These are phyloP conservation scores for Eucalyptus sideroxylon DNA, from an alignment of 345 rosid genomes.

Conservation along the genomic window DNA sequence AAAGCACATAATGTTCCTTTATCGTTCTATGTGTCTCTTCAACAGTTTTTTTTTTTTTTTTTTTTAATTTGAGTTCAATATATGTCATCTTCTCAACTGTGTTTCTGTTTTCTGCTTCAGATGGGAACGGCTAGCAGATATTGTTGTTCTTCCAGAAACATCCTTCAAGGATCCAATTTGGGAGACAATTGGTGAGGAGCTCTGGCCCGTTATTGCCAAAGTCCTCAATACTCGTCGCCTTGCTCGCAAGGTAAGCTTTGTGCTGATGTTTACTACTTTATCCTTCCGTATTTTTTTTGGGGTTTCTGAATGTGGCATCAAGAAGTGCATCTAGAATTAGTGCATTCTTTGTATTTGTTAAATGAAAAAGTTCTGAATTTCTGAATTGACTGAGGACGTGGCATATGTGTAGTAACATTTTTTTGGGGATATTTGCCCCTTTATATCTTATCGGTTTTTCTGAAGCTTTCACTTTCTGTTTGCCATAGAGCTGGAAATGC, in stretches of 20 bases:
- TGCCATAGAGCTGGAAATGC: background rate
- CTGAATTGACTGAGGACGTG: background rate
- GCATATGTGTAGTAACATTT: background rate
- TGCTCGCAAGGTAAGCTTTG: slow-evolving; percentile 62
- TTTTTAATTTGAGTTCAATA: background rate
- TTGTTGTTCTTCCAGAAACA: slow-evolving; percentile 70
- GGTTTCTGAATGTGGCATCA: background rate
- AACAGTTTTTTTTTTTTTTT: background rate
- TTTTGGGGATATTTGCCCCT: background rate
- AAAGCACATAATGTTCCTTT: background rate
- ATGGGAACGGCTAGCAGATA: slow-evolving; percentile 90
- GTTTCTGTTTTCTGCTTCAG: slow-evolving; percentile 15
- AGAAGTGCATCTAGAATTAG: background rate
- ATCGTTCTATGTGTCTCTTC: background rate
- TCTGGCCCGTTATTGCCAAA: slow-evolving; percentile 63
- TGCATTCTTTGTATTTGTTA: background rate
- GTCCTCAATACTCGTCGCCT: slow-evolving; percentile 54
- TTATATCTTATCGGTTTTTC: background rate
- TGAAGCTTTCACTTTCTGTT: background rate
- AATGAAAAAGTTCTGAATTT: background rate
- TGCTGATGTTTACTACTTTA: background rate
- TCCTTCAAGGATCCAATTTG: slow-evolving; percentile 72
- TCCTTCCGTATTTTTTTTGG: background rate
- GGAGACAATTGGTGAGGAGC: slow-evolving; percentile 55
- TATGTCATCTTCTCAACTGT: background rate